phyloP scores from a whole-genome alignment of 345 rosid species.

The Salix purpurea region DNA sequence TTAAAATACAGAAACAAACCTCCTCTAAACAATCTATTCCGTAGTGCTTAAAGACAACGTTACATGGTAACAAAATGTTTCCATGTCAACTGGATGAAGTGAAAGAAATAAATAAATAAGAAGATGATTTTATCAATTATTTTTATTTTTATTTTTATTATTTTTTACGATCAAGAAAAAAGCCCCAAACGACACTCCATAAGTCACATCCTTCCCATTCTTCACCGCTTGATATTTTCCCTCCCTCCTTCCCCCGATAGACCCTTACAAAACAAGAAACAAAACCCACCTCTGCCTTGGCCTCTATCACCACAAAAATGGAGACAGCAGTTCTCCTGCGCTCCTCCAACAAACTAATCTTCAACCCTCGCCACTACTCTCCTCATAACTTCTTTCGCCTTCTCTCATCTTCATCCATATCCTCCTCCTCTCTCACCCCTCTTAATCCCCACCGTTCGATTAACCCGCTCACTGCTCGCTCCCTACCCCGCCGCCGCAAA shows the following conservation, averaged over 20 bases:
- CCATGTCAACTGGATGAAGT: no score
- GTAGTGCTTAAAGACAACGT: no score
- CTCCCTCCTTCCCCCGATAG: background rate
- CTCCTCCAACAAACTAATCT: conserved; percentile 42
- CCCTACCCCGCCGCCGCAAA: conserved; percentile 31
- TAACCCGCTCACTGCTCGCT: conserved; percentile 35
- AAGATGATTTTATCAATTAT: no score
- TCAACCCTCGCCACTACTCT: conserved; percentile 41
- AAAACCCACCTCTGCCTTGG: background rate
- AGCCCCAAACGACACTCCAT: background rate
- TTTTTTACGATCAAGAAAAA: background rate
- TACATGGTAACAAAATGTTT: no score
- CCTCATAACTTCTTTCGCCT: conserved; percentile 38
- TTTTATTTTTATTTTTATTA: background rate
- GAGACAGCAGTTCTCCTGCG: conserved; percentile 56
- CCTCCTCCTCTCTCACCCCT: conserved; percentile 22
- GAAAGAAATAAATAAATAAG: no score
- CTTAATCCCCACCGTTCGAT: conserved; percentile 35
- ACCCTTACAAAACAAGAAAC: background rate
- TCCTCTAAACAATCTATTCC: no score
- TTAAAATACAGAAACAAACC: no score
- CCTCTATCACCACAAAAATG: conserved; percentile 14
- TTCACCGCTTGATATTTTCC: background rate
- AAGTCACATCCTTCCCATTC: background rate
- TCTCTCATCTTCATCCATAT: conserved; percentile 11